These are phyloP conservation scores for Spizellomyces sp. DNA, from an alignment of 192 early-diverging fungal genomes.

Conservation along the genomic window DNA sequence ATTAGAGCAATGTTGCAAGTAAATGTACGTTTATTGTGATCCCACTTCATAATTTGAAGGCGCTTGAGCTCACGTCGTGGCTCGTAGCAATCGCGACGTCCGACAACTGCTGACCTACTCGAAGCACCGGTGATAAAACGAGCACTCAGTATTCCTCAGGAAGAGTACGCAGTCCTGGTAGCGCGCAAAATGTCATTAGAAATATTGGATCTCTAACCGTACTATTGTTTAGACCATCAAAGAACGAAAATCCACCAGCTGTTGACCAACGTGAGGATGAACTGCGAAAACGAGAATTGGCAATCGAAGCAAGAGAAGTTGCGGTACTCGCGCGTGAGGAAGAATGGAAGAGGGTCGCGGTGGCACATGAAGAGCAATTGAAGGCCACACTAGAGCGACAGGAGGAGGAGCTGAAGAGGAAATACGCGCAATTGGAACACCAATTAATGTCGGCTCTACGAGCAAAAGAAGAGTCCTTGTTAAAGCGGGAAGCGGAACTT, in stretches of 20 bases:
- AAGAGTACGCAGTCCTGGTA: too few relatives aligned
- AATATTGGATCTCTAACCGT: too few relatives aligned
- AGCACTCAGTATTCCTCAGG: not conserved
- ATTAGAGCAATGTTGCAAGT: constrained; percentile 61
- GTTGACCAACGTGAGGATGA: constrained; percentile 35
- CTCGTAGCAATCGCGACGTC: constrained; percentile 12
- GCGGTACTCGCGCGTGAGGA: too few relatives aligned
- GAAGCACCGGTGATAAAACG: constrained; percentile 17
- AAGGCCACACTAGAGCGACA: not conserved
- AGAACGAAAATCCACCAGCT: not conserved
- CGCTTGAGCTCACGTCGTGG: constrained; percentile 27
- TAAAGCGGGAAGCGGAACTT: not conserved
- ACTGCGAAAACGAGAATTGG: constrained; percentile 26
- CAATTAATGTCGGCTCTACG: not conserved
- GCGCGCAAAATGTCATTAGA: too few relatives aligned
- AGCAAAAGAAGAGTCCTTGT: not conserved
- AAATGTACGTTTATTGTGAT: constrained; percentile 43
- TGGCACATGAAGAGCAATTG: constrained; percentile 3
- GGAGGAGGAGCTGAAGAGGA: constrained; percentile 27
- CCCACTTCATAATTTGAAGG: constrained; percentile 59
- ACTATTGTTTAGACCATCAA: too few relatives aligned
- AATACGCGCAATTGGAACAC: constrained; percentile 4
- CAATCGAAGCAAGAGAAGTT: not conserved
- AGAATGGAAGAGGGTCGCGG: too few relatives aligned
- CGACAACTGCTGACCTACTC: constrained; percentile 11